These are phyloP conservation scores for Rosellinia necatrix DNA, from an alignment of 2,329 filamentous ascomycete species.

Conservation along the genomic window DNA sequence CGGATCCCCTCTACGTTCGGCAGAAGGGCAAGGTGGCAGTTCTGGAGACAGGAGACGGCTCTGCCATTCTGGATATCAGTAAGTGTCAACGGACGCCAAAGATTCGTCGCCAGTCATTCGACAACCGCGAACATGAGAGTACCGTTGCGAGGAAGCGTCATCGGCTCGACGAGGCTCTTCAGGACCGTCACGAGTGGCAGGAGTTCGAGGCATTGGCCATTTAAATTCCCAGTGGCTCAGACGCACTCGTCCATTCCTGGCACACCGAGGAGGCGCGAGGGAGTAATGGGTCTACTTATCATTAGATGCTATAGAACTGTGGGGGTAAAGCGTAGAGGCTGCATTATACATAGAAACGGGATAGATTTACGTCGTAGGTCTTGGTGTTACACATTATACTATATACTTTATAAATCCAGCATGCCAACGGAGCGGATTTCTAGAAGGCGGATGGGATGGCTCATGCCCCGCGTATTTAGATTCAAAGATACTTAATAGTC, in stretches of 20 bases:
- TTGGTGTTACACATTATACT: too few species aligned
- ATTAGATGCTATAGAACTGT: too few species aligned
- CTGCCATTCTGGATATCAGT: constrained; percentile 32
- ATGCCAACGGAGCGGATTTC: too few species aligned
- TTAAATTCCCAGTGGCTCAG: neutral
- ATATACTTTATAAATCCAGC: too few species aligned
- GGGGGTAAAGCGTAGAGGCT: too few species aligned
- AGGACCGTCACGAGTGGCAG: constrained; percentile 25
- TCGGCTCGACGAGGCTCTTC: constrained; percentile 35
- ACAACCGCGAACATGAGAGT: neutral
- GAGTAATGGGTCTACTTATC: too few species aligned
- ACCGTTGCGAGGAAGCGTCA: constrained; percentile 23
- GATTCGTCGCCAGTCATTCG: constrained; percentile 31
- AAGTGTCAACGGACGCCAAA: constrained; percentile 35
- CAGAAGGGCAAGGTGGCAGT: constrained; percentile 29
- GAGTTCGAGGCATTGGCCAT: neutral
- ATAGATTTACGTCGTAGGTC: too few species aligned
- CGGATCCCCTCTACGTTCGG: constrained; percentile 19
- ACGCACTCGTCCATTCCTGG: neutral
- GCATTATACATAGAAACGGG: too few species aligned
- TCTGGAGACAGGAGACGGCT: constrained; percentile 41
- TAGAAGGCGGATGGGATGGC: too few species aligned
- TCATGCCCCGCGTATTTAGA: too few species aligned
- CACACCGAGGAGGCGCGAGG: neutral
- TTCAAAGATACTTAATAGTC: too few species aligned